Conservation (phyloP, 768 basidiomycete species). For the Leccinum disarticulatum region DNA sequence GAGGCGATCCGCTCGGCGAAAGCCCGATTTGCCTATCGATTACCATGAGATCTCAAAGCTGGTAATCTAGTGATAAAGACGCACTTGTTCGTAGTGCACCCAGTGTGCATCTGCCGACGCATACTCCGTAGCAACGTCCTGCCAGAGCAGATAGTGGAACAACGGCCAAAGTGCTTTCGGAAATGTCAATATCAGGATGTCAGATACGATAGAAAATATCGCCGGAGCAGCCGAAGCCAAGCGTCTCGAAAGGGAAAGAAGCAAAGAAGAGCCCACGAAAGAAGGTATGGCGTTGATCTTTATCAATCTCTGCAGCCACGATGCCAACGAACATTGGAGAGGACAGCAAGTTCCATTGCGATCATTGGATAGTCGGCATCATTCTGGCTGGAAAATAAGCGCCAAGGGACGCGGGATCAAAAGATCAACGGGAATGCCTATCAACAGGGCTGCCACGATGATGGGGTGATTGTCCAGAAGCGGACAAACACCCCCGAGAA, state of each 20-base stretch:
- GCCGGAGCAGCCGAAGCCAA: not conserved
- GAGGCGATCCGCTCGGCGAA: constrained; percentile 76
- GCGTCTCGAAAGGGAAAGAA: not conserved
- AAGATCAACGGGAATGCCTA: not conserved
- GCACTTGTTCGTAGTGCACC: constrained; percentile 33
- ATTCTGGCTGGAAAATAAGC: not conserved
- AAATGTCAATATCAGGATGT: constrained; percentile 9
- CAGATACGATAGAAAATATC: not conserved
- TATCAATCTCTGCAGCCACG: not conserved
- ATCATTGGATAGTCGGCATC: not conserved
- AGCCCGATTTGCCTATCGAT: constrained; percentile 65
- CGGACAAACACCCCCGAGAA: not conserved
- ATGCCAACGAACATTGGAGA: not conserved
- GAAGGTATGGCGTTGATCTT: constrained; percentile 1
- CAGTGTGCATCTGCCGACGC: constrained; percentile 84
- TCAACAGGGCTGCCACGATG: constrained; percentile 4
- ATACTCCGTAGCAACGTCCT: constrained; percentile 90
- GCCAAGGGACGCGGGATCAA: constrained; percentile 7
- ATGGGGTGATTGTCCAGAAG: constrained; percentile 4
- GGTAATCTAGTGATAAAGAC: not conserved
- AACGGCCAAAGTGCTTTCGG: constrained; percentile 87
- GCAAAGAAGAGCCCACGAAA: not conserved
- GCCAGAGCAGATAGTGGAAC: constrained; percentile 98
- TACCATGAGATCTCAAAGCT: constrained; percentile 5
- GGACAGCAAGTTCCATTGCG: no score